These are phyloP conservation scores for Aquilaria malaccensis DNA, from an alignment of 345 rosid genomes.

Conservation along the genomic window DNA sequence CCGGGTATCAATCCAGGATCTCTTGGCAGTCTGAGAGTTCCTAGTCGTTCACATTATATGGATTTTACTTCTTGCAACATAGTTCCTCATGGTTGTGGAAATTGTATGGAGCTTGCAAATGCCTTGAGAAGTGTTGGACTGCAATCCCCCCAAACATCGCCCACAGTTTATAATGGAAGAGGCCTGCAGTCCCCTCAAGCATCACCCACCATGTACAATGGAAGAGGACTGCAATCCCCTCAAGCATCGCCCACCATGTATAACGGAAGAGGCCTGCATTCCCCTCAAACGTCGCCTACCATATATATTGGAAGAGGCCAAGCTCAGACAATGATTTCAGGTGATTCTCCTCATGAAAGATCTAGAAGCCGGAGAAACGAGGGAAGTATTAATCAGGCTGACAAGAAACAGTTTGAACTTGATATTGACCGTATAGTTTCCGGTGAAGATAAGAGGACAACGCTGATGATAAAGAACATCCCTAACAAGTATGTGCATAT, in stretches of 20 bases:
- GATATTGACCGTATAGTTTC: slow-evolving; percentile 45
- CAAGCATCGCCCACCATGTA: slow-evolving; percentile 36
- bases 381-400: slow-evolving; percentile 33
- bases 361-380: slow-evolving; percentile 55
- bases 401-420: slow-evolving; percentile 60
- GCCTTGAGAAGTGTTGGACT: slow-evolving; percentile 28
- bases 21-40: slow-evolving; percentile 40
- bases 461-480: slow-evolving; percentile 74
- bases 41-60: slow-evolving; percentile 32
- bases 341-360: slow-evolving; percentile 40
- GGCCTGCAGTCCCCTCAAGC: slow-evolving; percentile 43
- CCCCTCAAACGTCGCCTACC: slow-evolving; percentile 36
- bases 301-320: slow-evolving; percentile 36
- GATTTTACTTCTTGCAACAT: slow-evolving; percentile 32
- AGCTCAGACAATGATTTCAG: slow-evolving; percentile 27
- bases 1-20: slow-evolving; percentile 46
- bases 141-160: slow-evolving; percentile 40
- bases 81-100: slow-evolving; percentile 31
- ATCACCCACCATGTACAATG: slow-evolving; percentile 30
- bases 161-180: slow-evolving; percentile 31
- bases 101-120: slow-evolving; percentile 28
- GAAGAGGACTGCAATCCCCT: slow-evolving; percentile 41
- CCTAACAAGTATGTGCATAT: slow-evolving; percentile 56
- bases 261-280: slow-evolving; percentile 35
- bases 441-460: slow-evolving; percentile 60